Base-by-base conservation (phyloP, 805 yeast genomes). In the Lachancea lanzarotensis region DNA sequence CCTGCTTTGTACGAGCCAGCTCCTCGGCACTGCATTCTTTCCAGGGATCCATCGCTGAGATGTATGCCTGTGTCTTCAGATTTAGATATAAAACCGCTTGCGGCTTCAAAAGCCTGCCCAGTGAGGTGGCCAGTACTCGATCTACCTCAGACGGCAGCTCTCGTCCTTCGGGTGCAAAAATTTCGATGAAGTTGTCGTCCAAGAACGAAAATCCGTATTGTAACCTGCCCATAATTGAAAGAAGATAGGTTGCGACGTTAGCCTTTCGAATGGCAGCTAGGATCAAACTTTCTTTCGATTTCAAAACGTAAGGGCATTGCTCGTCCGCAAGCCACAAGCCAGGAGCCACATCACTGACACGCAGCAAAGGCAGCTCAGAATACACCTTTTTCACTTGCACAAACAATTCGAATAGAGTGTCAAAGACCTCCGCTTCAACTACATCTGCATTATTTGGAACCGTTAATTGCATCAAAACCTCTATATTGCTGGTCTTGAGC, bases 31-130 rank as follows among this genome's bases (percentile, higher is more conserved):
- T 34, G 17, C 38, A n/a, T 35, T 30, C 33, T 19, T 26, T 33
- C 32, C 26, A 37, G 4, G 53, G 72, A 56, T 83, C 86, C 48
- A 90, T 64, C 0, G 95, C 96, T 1, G 96, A 82, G 17, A 93
- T 89, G 59, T 80, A 93, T 0, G 96, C 96, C 64, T 93, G 98
- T 0, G 98, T 93, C 62, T 93, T 93, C 60, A 93, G 73, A 53
- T 93, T 97, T 33, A 93, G 70, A 53, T 74, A 88, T 41, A 93
- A 66, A 11, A 78, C 79, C 0, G 93, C 89, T 54, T 87, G 96
- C 9, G 84, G 78, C 60, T 89, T 89, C 47, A 88, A 68, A 35
- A 93, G 68, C 53, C 81, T 77, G 3, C 88, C 62, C 34, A 52
- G 34, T 9, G 41, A 38, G 3, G 45, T 42, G n/a, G 38, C 38